phyloP scores from a whole-genome alignment of 176 grass and related monocot species.

The Juncus inflexus region DNA sequence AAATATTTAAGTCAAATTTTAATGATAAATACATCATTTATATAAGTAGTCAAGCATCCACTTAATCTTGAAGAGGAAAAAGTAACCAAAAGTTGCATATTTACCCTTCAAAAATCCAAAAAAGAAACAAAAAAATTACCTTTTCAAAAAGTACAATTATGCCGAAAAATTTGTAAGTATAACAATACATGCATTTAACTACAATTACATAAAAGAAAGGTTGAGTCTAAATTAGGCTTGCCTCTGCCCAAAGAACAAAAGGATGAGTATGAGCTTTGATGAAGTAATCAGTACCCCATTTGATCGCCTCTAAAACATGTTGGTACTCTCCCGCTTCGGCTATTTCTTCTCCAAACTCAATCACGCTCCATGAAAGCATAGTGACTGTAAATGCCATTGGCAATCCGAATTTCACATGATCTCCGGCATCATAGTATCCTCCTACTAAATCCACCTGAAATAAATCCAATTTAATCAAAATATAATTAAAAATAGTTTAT shows the following conservation, averaged over 20 bases:
- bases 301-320: conserved; percentile 75
- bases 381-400: conserved; percentile 96
- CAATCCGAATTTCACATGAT: conserved; percentile 95
- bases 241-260: conserved; percentile 86
- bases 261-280: conserved; percentile 90
- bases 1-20: neutral
- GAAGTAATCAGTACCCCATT: conserved; percentile 97
- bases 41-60: too few relatives aligned
- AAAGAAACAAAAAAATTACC: too few relatives aligned
- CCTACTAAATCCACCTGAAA: conserved; percentile 67
- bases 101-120: neutral
- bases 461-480: neutral
- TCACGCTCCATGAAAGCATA: conserved; percentile 74
- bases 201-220: neutral
- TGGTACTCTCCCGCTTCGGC: conserved; percentile 48
- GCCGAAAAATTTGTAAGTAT: neutral
- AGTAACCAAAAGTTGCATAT: too few relatives aligned
- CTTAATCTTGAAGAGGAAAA: too few relatives aligned
- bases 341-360: conserved; percentile 68
- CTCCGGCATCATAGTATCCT: conserved; percentile 84
- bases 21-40: neutral
- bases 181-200: neutral
- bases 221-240: conserved; percentile 14
- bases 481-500: too few relatives aligned
- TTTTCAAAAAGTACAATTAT: neutral